A percentile compares a stretch with the other conserved stretches of the same genome.
phyloP scores from a whole-genome alignment of 148 eudicot species.

The Chenopodium quinoa region DNA sequence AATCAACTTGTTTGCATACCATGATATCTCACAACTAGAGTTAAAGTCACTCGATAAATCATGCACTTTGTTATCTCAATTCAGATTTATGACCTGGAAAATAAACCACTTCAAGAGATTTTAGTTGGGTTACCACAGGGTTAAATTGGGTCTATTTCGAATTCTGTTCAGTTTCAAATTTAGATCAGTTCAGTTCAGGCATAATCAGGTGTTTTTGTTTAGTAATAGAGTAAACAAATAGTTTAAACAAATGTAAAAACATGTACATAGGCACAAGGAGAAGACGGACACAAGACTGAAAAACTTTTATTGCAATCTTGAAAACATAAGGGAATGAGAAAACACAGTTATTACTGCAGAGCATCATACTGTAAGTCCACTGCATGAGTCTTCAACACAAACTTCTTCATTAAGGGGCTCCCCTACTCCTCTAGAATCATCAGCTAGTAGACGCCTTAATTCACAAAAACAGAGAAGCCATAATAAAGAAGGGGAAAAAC shows the following conservation, averaged over 20 bases:
- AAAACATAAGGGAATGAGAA: not conserved
- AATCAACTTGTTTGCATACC: not conserved
- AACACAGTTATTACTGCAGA: not conserved
- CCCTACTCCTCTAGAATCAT: constrained; percentile 68
- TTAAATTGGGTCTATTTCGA: not conserved
- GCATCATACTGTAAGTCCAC: constrained; percentile 71
- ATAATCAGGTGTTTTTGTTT: not conserved
- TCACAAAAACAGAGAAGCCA: constrained; percentile 8
- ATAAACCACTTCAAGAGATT: not conserved
- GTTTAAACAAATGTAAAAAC: no score
- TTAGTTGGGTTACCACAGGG: not conserved
- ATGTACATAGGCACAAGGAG: no score
- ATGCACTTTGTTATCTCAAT: not conserved
- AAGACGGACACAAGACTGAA: not conserved
- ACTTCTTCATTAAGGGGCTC: constrained; percentile 73
- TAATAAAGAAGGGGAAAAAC: not conserved
- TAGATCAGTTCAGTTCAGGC: not conserved
- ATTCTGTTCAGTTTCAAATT: not conserved
- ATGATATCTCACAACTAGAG: not conserved
- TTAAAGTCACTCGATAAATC: no score
- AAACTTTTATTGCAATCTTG: not conserved
- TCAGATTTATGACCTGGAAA: not conserved
- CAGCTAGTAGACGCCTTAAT: constrained; percentile 51
- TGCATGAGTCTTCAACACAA: constrained; percentile 48
- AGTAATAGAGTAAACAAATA: no score